Evolutionary conservation across 83 land plant species (phyloP).

Genomic region (Isoetes engelmannii): DNA sequence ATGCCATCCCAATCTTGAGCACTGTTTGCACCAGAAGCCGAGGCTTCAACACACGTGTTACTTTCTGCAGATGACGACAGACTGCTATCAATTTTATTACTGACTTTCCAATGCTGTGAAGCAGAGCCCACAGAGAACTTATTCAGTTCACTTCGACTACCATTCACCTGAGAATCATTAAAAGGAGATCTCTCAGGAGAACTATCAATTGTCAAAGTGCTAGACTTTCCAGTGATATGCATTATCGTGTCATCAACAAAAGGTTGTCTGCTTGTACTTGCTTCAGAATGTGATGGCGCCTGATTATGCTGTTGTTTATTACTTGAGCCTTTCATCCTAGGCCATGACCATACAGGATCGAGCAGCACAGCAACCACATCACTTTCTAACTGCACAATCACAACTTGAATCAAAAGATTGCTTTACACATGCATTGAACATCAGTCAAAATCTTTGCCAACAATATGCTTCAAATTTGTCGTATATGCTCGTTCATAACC

Average conservation of each 20-base stretch:
- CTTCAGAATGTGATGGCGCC: background rate
- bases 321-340: slow-evolving; percentile 52
- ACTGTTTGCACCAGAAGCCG: background rate
- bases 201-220: too few relatives aligned
- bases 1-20: background rate
- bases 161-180: too few relatives aligned
- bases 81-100: too few relatives aligned
- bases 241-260: too few relatives aligned
- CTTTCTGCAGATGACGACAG: background rate
- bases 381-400: slow-evolving; percentile 68
- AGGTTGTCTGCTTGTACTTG: too few relatives aligned
- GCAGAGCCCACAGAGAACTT: too few relatives aligned
- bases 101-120: too few relatives aligned
- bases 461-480: background rate
- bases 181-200: too few relatives aligned
- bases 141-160: too few relatives aligned
- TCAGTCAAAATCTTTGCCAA: background rate
- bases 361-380: slow-evolving; percentile 63
- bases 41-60: slow-evolving; percentile 1
- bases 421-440: background rate
- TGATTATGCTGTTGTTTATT: slow-evolving; percentile 11
- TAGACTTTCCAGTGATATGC: too few relatives aligned
- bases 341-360: slow-evolving; percentile 61
- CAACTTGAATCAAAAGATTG: background rate
- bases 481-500: background rate